Percentiles rank a stretch among this genome's conserved stretches.
These are phyloP conservation scores for Sporothrix pseudoabietina DNA, from an alignment of 2,329 filamentous ascomycete genomes.

Conservation along the genomic window DNA sequence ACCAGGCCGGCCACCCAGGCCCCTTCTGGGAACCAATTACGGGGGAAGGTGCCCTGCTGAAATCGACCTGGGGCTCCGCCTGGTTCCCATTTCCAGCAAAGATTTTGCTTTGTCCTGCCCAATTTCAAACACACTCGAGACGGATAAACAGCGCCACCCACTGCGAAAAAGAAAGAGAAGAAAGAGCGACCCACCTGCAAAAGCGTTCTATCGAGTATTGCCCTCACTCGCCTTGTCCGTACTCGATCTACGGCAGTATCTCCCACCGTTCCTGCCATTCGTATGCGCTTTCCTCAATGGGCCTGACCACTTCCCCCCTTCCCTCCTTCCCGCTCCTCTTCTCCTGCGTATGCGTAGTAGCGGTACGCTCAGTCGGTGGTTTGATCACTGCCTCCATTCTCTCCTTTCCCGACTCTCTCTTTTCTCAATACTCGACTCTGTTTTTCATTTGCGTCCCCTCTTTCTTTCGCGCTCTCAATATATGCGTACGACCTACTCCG, in stretches of 20 bases:
- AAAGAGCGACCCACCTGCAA: constrained; percentile 19
- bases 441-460: not conserved
- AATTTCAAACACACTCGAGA: constrained; percentile 29
- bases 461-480: not conserved
- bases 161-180: not conserved
- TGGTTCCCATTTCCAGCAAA: not conserved
- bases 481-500: not conserved
- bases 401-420: constrained; percentile 2
- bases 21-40: constrained; percentile 3
- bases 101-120: constrained; percentile 14
- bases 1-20: not conserved
- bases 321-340: constrained; percentile 6
- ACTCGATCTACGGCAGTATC: constrained; percentile 7
- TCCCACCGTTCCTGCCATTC: not conserved
- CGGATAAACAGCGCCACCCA: constrained; percentile 19
- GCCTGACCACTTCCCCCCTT: constrained; percentile 7
- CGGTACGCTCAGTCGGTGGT: not conserved
- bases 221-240: not conserved
- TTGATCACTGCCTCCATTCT: constrained; percentile 12
- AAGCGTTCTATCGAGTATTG: not conserved
- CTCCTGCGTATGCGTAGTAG: not conserved
- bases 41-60: not conserved
- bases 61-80: not conserved
- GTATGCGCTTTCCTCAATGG: constrained; percentile 1
- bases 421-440: not conserved